A percentile compares a stretch with the other conserved stretches of the same genome.
Conservation (phyloP, 1,284 basidiomycete genomes). For the Cryptococcus sp. region DNA sequence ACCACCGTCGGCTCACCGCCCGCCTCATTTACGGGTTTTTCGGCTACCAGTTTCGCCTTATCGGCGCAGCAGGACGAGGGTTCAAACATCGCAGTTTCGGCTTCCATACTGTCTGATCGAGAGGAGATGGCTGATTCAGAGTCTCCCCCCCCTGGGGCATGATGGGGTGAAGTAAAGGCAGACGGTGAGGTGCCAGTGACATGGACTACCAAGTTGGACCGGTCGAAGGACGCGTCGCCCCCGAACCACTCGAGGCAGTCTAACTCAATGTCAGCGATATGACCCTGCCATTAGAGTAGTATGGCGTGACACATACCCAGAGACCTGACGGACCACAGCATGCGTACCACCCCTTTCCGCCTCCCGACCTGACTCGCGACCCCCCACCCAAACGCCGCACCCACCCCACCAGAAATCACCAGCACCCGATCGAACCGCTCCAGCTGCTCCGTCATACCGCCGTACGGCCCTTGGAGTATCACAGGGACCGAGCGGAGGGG, state of each 20-base stretch:
- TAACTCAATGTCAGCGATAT: background rate
- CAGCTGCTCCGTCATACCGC: background rate
- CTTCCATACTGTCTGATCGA: background rate
- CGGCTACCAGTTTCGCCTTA: too few species aligned
- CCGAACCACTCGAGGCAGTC: conserved; percentile 3
- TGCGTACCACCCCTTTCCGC: background rate
- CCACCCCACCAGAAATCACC: conserved; percentile 6
- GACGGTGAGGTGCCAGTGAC: background rate
- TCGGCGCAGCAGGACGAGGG: too few species aligned
- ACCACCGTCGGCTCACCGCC: background rate
- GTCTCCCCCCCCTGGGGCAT: background rate
- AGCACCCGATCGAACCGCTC: conserved; percentile 4
- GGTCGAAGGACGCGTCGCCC: background rate
- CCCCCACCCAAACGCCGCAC: conserved; percentile 1
- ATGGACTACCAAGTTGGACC: conserved; percentile 4
- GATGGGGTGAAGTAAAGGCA: background rate
- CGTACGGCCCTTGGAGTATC: conserved; percentile 6
- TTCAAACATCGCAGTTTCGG: background rate
- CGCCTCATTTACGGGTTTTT: too few species aligned
- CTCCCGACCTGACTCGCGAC: conserved; percentile 1
- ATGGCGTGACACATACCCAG: background rate
- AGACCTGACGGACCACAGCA: conserved; percentile 5
- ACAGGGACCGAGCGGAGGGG: background rate
- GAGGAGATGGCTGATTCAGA: background rate
- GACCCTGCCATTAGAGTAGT: background rate